Base-by-base conservation (phyloP, 495 filamentous ascomycete genomes). In the Wilcoxina mikolae region DNA sequence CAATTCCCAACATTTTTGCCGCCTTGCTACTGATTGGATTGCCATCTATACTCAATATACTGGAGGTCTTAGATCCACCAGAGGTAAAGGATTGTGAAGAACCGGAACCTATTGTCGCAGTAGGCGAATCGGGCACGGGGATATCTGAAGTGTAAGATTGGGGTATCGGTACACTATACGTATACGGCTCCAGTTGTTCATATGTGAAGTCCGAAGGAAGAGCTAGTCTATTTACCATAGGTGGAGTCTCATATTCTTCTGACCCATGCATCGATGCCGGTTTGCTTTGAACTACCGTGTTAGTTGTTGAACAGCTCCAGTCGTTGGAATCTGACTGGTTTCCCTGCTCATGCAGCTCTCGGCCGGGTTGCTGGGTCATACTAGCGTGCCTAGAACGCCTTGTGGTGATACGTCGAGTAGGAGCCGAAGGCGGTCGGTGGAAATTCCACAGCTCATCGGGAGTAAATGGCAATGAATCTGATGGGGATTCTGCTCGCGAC, bases 1-100 rank as follows among this genome's bases (percentile, higher is more conserved):
- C 55, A 22, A 62, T 61, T 27, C 60, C 60, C n/a, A 61, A 51
- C 23, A 58, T 61, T 49, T 45, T 61, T 15, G 55, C 55, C 12
- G 41, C 55, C 31, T 61, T 62, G 28, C 4, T 39, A 3, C 28
- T 38, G 49, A 52, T 27, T 1, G 46, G 24, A 15, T 27, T 11
- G 27, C 46, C 46, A 25, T 9, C 3, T 17, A 46, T 1, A 7
- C 43, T 46, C 11, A 46, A 20, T 22, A 49, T 49, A 25, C 46
- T 28, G 3, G 46, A 29, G 46, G 1, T 49, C 27, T 27, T 27
- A 15, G 46, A 27, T 18, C 7, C 7, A 18, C 4, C 12, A 3
- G 46, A 49, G 24, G 46, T 49, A 25, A 15, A 27, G 39, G 39
- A 4, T 9, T 11, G 7, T 7, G 25, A 28, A 15, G 46, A 49